Base-by-base conservation (phyloP, 768 basidiomycete genomes). In the Asterophora parasitica region DNA sequence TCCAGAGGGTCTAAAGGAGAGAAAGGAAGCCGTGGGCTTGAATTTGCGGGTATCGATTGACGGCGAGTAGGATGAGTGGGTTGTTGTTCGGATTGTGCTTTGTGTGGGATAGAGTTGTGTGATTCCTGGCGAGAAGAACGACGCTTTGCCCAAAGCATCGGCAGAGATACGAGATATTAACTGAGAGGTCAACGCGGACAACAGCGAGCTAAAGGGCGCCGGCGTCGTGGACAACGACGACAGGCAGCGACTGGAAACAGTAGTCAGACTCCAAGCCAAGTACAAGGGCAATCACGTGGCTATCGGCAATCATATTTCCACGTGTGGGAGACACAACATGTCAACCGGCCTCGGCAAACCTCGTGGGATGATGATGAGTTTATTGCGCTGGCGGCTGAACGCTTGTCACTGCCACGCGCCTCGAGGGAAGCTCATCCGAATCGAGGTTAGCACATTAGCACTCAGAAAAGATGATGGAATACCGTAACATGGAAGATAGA, bases 291-390 rank as follows among this genome's bases (percentile, higher is more conserved):
- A 34, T 40, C 56, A 52, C 57, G 51, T 54, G 56, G 10, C 3
- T 5, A n/a, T 47, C 58, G 55, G 58, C 55, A 51, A 59, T 59
- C 58, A 59, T 40, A 48, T n/a, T 23, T 43, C 53, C 55, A 58
- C 58, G 52, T 56, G 55, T 50, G 42, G 30, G 8, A 49, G 57
- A 54, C 53, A 49, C 46, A 52, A 53, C 52, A 51, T 45, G 54
- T 52, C 57, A 54, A 53, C 28, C 8, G 30, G 8, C 33, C 31
- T 44, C 17, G 27, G 42, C 31, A 19, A 1, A 20, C 7, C n/a
- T 27, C 12, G n/a, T n/a, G n/a, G n/a, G n/a, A n/a, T n/a, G n/a
- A n/a, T n/a, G n/a, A n/a, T n/a, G n/a, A n/a, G n/a, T n/a, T n/a
- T n/a, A n/a, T n/a, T n/a, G n/a, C n/a, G n/a, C n/a, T n/a, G n/a